Percentiles rank a stretch among this genome's conserved stretches.
phyloP scores from a whole-genome alignment of 208 protist genomes.

The Herpetomonas samuelpessoai region DNA sequence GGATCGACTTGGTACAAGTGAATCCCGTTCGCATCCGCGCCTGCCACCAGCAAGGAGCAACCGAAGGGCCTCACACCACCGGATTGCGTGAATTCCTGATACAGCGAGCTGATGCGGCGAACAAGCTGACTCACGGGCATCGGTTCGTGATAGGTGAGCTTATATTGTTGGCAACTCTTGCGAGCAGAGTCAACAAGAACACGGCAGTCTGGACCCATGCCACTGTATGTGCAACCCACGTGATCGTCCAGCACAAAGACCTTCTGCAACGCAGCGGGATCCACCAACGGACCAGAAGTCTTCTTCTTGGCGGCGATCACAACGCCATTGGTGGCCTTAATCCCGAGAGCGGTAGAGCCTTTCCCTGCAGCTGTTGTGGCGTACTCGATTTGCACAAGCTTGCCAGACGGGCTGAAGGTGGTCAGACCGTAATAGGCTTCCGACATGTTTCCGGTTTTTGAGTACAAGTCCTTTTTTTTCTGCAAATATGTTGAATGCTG shows the following conservation, averaged over 20 bases:
- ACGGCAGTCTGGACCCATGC: constrained; percentile 98
- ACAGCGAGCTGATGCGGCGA: constrained; percentile 96
- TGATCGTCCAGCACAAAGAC: constrained; percentile 93
- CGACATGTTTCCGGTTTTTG: constrained; percentile 47
- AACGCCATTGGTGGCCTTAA: constrained; percentile 97
- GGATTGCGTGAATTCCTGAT: constrained; percentile 99
- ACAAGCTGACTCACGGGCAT: constrained; percentile 97
- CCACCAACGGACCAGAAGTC: constrained; percentile 93
- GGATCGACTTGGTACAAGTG: constrained; percentile 99
- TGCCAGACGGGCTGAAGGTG: constrained; percentile 99
- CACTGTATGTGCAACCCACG: constrained; percentile 98
- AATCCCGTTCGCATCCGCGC: constrained; percentile 94
- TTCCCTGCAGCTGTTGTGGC: constrained; percentile 96
- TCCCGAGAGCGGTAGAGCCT: constrained; percentile 91
- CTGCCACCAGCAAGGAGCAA: constrained; percentile 98
- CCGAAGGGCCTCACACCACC: constrained; percentile 99
- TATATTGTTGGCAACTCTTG: constrained; percentile 96
- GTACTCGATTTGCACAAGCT: constrained; percentile 99
- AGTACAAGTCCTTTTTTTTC: constrained; percentile 5
- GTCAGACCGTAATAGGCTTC: constrained; percentile 98
- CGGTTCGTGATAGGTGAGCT: constrained; percentile 91
- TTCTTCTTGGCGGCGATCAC: constrained; percentile 99
- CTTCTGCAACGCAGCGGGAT: constrained; percentile 95
- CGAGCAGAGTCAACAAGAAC: constrained; percentile 96
- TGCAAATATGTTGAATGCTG: neutral